Base-by-base conservation (phyloP, 1,284 basidiomycete species). In the Tranzscheliella williamsii region DNA sequence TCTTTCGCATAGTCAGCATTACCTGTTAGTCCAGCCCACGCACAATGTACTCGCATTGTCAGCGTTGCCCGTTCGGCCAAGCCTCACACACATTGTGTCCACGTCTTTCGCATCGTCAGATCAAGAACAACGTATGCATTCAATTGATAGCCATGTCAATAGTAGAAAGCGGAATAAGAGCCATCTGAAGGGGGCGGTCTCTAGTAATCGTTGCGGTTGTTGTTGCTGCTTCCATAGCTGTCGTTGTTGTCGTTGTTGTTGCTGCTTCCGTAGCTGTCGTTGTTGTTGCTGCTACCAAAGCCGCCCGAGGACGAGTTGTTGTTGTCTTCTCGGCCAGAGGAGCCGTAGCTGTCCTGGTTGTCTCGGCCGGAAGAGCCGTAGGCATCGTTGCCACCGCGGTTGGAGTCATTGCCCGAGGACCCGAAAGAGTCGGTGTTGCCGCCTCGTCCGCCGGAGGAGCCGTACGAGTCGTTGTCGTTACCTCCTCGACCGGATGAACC, bases 171-270 rank as follows among this genome's bases (percentile, higher is more conserved):
- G 11, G n/a, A 29, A 9, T 29, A n/a, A 29, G 27, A n/a, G 27
- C n/a, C 11, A 38, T 18, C 26, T 11, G 17, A 17, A 39, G n/a
- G 16, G n/a, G 26, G 16, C 27, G 4, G 18, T n/a, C n/a, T 15
- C 34, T 43, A 44, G 49, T 51, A 43, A 42, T 44, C 42, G 34
- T 34, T 16, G 55, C 37, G 38, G 55, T 47, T 43, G 52, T 45
- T 44, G 35, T 22, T 24, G 42, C 22, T 30, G 2, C 22, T 24
- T 35, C 27, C 34, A 29, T 24, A 23, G 9, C n/a, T 26, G 38
- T 26, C 17, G 26, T 38, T 16, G 38, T 38, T 16, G 24, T 30
- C 15, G 52, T 46, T 36, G 27, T 41, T 38, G 30, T 42, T 42
- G 55, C 32, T 27, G 38, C 22, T 24, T 30, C 39, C 38, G 17